Percentiles rank a stretch among this genome's conserved stretches.
Evolutionary conservation across 495 filamentous ascomycete genomes (phyloP).

Genomic region (Lophiostoma macrostomum): DNA sequence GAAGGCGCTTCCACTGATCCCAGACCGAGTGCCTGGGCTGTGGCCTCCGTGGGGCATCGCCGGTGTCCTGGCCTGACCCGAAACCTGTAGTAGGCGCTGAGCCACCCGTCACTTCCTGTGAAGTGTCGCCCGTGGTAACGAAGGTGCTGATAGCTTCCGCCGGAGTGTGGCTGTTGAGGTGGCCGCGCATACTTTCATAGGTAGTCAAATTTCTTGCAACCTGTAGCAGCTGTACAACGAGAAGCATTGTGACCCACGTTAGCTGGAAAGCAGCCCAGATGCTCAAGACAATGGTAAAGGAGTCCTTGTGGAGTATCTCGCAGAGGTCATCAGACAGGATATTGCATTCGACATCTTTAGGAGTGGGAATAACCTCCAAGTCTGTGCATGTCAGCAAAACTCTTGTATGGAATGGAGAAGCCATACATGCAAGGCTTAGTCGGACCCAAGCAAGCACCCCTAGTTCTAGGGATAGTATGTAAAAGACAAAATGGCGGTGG

Average conservation of each 20-base stretch:
- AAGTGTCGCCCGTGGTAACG: conserved; percentile 68
- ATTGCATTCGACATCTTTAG: conserved; percentile 59
- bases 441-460: conserved; percentile 62
- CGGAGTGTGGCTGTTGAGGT: conserved; percentile 52
- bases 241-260: conserved; percentile 92
- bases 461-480: conserved; percentile 70
- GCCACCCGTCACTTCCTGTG: conserved; percentile 55
- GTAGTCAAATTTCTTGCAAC: conserved; percentile 90
- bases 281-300: conserved; percentile 74
- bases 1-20: conserved; percentile 73
- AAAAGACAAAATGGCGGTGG: conserved; percentile 90
- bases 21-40: conserved; percentile 57
- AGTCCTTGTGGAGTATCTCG: conserved; percentile 68
- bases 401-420: conserved; percentile 9
- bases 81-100: conserved; percentile 39
- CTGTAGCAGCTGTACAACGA: conserved; percentile 87
- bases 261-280: conserved; percentile 80
- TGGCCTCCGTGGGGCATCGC: conserved; percentile 26
- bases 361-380: conserved; percentile 46
- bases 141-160: conserved; percentile 69
- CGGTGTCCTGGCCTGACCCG: conserved; percentile 49
- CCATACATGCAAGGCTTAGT: conserved; percentile 50
- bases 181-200: conserved; percentile 86
- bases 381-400: conserved; percentile 41
- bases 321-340: conserved; percentile 73